Evolutionary conservation across 139 green algal species (phyloP), one percentile per base, ranked within the genome.

Genomic region (Chlorella sp.): DNA sequence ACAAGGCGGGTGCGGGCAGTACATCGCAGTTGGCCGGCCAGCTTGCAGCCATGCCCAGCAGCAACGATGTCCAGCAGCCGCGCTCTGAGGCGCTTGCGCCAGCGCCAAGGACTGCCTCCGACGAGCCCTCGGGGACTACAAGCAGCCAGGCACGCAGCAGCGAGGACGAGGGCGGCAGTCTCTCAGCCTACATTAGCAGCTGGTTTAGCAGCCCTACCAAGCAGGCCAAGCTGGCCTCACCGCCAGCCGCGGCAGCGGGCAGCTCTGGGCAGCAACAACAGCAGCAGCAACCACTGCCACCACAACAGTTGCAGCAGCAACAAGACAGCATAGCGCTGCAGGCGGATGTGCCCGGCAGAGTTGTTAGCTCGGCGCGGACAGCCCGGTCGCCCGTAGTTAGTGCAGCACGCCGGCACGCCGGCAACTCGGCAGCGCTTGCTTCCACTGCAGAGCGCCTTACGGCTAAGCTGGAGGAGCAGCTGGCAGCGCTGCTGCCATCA

Each of bases 201-300:
- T 80, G 81, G 81, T 86, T 78, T 20, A 38, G 65, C 38, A 69
- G 65, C 69, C 63, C 74, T 2, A 44, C 30, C 83, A 84, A 80
- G 60, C 25, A 28, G 28, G 1, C 41, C 30, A 25, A 41, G 44
- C 4, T 44, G 25, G 15, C n/a, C 13, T 13, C 3, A 2, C 30
- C 64, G 20, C 41, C 79, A 28, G 44, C 30, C 11, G 20, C 18
- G 28, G 38, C 20, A 0, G 36, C 15, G 28, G 60, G 12, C 41
- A 62, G 38, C 75, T 11, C 17, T n/a, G 23, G 38, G 11, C 78
- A 75, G 68, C 32, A 60, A 30, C 51, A 68, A 20, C 51, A 41
- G 74, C 51, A 68, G 47, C 51, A 17, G 75, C 75, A 28, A 20
- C 6, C 16, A n/a, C n/a, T n/a, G n/a, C n/a, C n/a, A n/a, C n/a